These are phyloP conservation scores for Aspergillus ruber DNA, from an alignment of 2,329 filamentous ascomycete genomes.

Conservation along the genomic window DNA sequence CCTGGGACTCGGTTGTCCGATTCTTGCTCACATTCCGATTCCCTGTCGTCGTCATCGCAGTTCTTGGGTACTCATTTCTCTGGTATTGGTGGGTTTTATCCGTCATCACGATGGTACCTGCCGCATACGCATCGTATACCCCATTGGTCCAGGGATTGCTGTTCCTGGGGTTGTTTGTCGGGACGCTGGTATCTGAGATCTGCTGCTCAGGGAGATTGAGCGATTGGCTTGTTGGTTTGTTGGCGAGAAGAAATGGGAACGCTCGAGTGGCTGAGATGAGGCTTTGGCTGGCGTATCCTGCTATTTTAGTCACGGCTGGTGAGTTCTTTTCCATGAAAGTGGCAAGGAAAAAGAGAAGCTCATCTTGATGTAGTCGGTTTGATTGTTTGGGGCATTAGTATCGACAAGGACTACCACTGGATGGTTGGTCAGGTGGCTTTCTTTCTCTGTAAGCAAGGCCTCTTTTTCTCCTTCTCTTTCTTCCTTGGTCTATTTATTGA, in stretches of 20 bases:
- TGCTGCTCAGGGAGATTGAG: conserved; percentile 49
- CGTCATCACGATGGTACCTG: conserved; percentile 48
- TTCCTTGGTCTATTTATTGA: neutral
- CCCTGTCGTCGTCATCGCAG: conserved; percentile 40
- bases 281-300: conserved; percentile 52
- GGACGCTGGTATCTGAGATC: conserved; percentile 47
- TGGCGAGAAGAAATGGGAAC: conserved; percentile 41
- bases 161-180: conserved; percentile 49
- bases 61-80: conserved; percentile 46
- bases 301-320: conserved; percentile 41
- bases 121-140: conserved; percentile 45
- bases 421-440: conserved; percentile 52
- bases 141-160: conserved; percentile 49
- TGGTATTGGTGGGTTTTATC: conserved; percentile 55
- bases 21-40: conserved; percentile 46
- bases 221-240: conserved; percentile 44
- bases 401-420: conserved; percentile 51
- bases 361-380: conserved; percentile 34
- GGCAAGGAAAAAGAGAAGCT: neutral
- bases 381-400: conserved; percentile 50
- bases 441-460: conserved; percentile 43
- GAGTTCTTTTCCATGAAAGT: conserved; percentile 5
- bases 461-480: neutral
- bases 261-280: conserved; percentile 49
- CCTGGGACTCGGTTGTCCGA: conserved; percentile 41